Conservation (phyloP, 2,329 filamentous ascomycete genomes). For the Chrysosporium keratinophilum region DNA sequence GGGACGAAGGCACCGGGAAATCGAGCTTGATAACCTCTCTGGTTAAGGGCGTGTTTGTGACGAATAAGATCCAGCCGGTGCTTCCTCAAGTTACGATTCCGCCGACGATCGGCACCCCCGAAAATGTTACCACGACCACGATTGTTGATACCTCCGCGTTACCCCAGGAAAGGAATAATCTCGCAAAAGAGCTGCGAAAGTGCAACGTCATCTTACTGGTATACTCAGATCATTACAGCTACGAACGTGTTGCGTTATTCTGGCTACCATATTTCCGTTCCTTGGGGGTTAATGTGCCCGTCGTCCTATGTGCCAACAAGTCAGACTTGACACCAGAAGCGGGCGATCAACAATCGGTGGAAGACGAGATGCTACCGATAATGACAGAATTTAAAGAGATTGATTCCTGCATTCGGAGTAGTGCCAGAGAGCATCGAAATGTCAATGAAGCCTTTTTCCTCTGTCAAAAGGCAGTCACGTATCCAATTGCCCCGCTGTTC, state of each 20-base stretch:
- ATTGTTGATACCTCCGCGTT: slow-evolving; percentile 95
- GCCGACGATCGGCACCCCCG: slow-evolving; percentile 80
- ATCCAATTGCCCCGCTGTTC: slow-evolving; percentile 91
- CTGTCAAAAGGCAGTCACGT: slow-evolving; percentile 94
- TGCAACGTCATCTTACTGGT: slow-evolving; percentile 94
- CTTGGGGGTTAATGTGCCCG: slow-evolving; percentile 94
- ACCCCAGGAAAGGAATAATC: slow-evolving; percentile 78
- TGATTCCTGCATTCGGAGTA: slow-evolving; percentile 92
- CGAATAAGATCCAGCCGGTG: slow-evolving; percentile 87
- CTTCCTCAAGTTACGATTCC: slow-evolving; percentile 92
- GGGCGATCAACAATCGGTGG: slow-evolving; percentile 71
- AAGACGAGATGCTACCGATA: slow-evolving; percentile 95
- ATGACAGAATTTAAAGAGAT: slow-evolving; percentile 99
- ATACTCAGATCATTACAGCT: slow-evolving; percentile 98
- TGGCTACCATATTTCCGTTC: slow-evolving; percentile 98
- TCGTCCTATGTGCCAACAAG: slow-evolving; percentile 95
- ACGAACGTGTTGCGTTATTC: slow-evolving; percentile 90
- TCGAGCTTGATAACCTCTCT: slow-evolving; percentile 88
- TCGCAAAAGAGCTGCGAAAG: slow-evolving; percentile 91
- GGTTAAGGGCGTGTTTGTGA: slow-evolving; percentile 94
- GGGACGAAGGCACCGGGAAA: slow-evolving; percentile 92
- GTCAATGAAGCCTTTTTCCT: slow-evolving; percentile 96
- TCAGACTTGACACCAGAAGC: slow-evolving; percentile 71
- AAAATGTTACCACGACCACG: slow-evolving; percentile 85
- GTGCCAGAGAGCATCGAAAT: slow-evolving; percentile 81